Conservation (phyloP, 2,329 filamentous ascomycete genomes). For the Aspergillus glaucus region DNA sequence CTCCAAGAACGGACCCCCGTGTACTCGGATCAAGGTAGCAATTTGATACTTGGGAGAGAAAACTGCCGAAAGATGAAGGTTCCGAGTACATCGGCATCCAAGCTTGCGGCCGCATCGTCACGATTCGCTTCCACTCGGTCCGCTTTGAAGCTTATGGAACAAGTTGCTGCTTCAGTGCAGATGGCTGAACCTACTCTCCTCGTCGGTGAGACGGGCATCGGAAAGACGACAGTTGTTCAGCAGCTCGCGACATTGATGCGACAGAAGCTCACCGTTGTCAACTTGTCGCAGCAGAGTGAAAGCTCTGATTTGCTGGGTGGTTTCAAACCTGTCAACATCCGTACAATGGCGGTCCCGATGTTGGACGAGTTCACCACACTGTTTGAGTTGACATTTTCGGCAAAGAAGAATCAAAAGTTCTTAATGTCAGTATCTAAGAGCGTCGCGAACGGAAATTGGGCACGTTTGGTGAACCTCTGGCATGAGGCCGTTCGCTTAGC, state of each 20-base stretch:
- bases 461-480: slow-evolving; percentile 78
- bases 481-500: slow-evolving; percentile 85
- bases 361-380: slow-evolving; percentile 92
- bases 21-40: slow-evolving; percentile 56
- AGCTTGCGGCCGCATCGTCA: slow-evolving; percentile 25
- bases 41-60: slow-evolving; percentile 61
- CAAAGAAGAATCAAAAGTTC: slow-evolving; percentile 81
- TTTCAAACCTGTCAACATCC: slow-evolving; percentile 90
- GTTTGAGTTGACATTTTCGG: slow-evolving; percentile 80
- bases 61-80: slow-evolving; percentile 53
- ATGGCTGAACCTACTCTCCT: slow-evolving; percentile 84
- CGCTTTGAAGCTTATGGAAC: slow-evolving; percentile 77
- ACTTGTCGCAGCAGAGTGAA: slow-evolving; percentile 96
- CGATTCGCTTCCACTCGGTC: slow-evolving; percentile 84
- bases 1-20: slow-evolving; percentile 65
- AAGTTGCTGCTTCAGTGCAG: slow-evolving; percentile 75
- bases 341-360: slow-evolving; percentile 78
- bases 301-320: slow-evolving; percentile 92
- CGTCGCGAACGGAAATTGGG: slow-evolving; percentile 78
- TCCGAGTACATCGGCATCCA: slow-evolving; percentile 40
- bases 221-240: slow-evolving; percentile 94
- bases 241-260: slow-evolving; percentile 79
- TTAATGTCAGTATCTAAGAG: slow-evolving; percentile 73
- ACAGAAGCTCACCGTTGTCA: slow-evolving; percentile 84
- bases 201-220: slow-evolving; percentile 97